phyloP scores from a whole-genome alignment of 179 eudicot genomes.

The Silene vulgaris region DNA sequence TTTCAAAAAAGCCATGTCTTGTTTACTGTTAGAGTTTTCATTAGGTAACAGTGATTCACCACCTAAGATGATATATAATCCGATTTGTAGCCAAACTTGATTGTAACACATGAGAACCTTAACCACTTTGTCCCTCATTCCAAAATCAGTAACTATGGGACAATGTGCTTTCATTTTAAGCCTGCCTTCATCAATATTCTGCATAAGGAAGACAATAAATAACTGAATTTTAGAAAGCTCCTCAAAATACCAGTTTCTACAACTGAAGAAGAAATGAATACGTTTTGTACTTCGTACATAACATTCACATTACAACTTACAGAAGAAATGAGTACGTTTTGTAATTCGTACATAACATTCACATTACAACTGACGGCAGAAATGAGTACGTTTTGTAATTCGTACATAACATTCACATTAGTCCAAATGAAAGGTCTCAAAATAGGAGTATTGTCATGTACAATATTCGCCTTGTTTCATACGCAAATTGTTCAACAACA shows the following conservation, averaged over 20 bases:
- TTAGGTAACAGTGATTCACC: slow-evolving; percentile 77
- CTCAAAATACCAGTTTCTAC: background rate
- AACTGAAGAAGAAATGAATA: background rate
- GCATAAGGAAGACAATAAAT: slow-evolving; percentile 20
- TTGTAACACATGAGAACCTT: slow-evolving; percentile 70
- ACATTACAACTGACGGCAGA: background rate
- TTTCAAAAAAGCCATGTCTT: slow-evolving; percentile 68
- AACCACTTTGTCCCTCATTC: slow-evolving; percentile 73
- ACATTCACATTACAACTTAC: background rate
- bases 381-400: background rate
- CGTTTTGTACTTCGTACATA: background rate
- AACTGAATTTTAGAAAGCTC: background rate
- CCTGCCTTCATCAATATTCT: slow-evolving; percentile 93
- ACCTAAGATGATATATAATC: slow-evolving; percentile 71
- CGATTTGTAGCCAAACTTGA: slow-evolving; percentile 79
- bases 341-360: background rate
- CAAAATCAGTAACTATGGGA: slow-evolving; percentile 88
- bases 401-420: background rate
- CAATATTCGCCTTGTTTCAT: background rate
- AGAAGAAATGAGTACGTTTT: too few relatives aligned
- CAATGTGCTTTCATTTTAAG: slow-evolving; percentile 86
- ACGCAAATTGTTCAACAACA: background rate
- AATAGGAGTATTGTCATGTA: background rate
- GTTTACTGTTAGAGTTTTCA: slow-evolving; percentile 53
- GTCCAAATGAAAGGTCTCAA: background rate